phyloP scores from a whole-genome alignment of 2,329 filamentous ascomycete species.

The Parastagonospora nodorum region DNA sequence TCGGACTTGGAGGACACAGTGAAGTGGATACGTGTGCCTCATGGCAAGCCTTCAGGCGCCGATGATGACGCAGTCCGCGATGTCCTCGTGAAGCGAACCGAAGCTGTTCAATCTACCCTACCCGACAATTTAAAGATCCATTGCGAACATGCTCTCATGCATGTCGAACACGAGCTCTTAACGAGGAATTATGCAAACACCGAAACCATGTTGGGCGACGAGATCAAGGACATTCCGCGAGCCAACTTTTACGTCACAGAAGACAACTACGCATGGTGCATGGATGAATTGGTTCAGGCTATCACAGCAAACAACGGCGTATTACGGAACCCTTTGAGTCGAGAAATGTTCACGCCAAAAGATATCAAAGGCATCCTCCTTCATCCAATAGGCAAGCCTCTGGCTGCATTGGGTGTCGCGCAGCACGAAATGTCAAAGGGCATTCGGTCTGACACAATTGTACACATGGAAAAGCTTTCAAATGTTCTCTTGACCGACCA shows the following conservation, averaged over 20 bases:
- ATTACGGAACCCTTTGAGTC: constrained; percentile 41
- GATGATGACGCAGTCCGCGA: constrained; percentile 31
- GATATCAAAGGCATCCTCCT: constrained; percentile 37
- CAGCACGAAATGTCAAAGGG: constrained; percentile 42
- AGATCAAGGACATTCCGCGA: constrained; percentile 39
- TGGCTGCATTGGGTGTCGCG: constrained; percentile 36
- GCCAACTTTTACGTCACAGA: constrained; percentile 45
- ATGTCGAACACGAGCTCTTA: constrained; percentile 43
- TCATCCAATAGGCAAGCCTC: constrained; percentile 30
- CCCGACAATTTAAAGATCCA: constrained; percentile 32
- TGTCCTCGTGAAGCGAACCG: constrained; percentile 32
- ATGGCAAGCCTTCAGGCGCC: constrained; percentile 14
- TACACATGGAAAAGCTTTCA: constrained; percentile 35
- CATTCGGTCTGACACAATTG: constrained; percentile 36
- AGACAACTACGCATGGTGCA: constrained; percentile 49
- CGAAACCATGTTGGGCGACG: constrained; percentile 43
- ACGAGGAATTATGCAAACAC: constrained; percentile 41
- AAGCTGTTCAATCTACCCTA: constrained; percentile 26
- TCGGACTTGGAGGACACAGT: constrained; percentile 33
- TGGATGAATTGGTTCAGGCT: constrained; percentile 41
- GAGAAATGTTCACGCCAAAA: constrained; percentile 42
- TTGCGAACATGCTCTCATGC: constrained; percentile 41
- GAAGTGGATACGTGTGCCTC: constrained; percentile 23
- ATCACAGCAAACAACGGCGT: constrained; percentile 38
- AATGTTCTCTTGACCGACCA: constrained; percentile 36